phyloP scores from a whole-genome alignment of 345 rosid genomes.

The Erysimum cheiranthoides region DNA sequence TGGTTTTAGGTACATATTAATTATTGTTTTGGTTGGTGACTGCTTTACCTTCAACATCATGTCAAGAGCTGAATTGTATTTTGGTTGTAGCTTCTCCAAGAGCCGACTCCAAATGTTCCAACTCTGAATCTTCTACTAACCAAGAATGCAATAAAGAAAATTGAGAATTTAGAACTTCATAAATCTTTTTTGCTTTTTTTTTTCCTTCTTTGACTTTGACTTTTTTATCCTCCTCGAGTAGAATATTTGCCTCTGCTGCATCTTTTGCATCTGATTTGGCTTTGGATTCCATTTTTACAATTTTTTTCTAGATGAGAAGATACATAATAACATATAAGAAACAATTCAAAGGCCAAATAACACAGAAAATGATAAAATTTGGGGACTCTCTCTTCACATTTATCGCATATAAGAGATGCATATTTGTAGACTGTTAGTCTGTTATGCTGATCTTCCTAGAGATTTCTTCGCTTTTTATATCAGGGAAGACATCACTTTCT shows the following conservation, averaged over 20 bases:
- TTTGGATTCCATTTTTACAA: constrained; percentile 16
- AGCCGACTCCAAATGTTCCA: constrained; percentile 14
- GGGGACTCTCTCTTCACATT: neutral
- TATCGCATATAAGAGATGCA: too few species aligned
- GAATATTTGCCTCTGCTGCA: constrained; percentile 2
- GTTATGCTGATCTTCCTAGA: too few species aligned
- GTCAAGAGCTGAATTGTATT: constrained; percentile 39
- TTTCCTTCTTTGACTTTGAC: constrained; percentile 23
- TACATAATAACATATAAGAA: neutral
- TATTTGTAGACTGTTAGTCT: too few species aligned
- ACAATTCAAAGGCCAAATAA: constrained; percentile 5
- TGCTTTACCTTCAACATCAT: constrained; percentile 40
- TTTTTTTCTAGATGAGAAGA: constrained; percentile 8
- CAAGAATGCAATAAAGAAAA: neutral
- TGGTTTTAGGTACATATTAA: too few species aligned
- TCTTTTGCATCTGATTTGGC: constrained; percentile 29
- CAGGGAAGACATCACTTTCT: too few species aligned
- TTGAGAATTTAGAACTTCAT: neutral
- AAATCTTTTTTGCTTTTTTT: constrained; percentile 24
- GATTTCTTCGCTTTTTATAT: too few species aligned
- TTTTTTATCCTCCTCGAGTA: constrained; percentile 20
- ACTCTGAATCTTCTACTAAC: constrained; percentile 6
- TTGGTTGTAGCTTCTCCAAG: constrained; percentile 3
- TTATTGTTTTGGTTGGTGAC: neutral
- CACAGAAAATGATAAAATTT: neutral